Base-by-base conservation (phyloP, 192 early-diverging fungal genomes). In the Podila minutissima region DNA sequence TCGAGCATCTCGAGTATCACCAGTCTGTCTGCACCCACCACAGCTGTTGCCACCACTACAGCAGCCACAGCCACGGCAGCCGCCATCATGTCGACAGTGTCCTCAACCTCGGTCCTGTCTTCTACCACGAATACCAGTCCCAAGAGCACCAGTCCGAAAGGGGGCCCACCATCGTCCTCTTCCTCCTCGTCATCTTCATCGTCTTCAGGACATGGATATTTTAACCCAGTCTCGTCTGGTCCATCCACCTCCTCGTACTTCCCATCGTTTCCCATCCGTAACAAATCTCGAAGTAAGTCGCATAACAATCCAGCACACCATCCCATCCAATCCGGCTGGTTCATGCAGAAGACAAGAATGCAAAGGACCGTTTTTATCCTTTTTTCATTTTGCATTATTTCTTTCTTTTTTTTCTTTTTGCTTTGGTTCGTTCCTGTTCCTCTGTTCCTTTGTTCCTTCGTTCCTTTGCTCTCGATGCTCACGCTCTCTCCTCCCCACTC, bases 201-300 rank as follows among this genome's bases (percentile, higher is more conserved):
- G 0, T 53, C 51, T 26, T 24, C 20, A n/a, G 24, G 53, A 9
- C 6, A 53, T 22, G 53, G 53, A 24, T 55, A 22, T n/a, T 55
- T 55, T 55, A 55, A n/a, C 53, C 24, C 53, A 11, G 24, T 26
- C 22, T 24, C 53, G 8, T 24, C 53, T 55, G 20, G n/a, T 55
- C 53, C 53, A 20, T 24, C 53, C 9, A 4, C 53, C 53, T 55
- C 53, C 53, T 55, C 53, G 24, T 55, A 55, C 24, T 55, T 24
- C 53, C 53, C 53, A 55, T 55, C 53, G 11, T 55, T 55, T 26
- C 53, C 53, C 53, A 55, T 55, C 53, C 53, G 53, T 4, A 55
- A 55, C 53, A 55, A 55, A 17, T 55, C 53, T 7, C 53, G 53
- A 24, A 55, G 53, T 55, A 26, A 55, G 53, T 55, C 41, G 15